Evolutionary conservation across 495 filamentous ascomycete genomes (phyloP), one percentile per base, ranked within the genome.

Genomic region (Symbiotaphrina buchneri): DNA sequence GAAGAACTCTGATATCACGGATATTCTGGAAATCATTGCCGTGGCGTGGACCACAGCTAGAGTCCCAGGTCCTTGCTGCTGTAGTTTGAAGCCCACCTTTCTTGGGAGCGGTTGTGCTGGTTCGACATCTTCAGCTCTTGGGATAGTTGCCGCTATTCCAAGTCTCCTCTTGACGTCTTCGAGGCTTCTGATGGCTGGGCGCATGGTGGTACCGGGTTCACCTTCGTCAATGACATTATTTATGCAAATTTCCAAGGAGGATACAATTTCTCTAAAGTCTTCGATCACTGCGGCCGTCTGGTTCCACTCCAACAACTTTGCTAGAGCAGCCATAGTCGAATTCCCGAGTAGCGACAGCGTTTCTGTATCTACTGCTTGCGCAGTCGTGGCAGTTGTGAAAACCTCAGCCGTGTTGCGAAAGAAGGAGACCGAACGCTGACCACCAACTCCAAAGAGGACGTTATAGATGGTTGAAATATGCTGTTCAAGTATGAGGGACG

Each of bases 11-110:
- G 25, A 80, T 71, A 3, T 69, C 40, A n/a, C 39, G 35, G 32
- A 79, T 74, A 39, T 63, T 47, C 0, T 45, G 54, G 28, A 65
- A 46, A 43, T 80, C 74, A 40, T 80, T 82, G 43, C 77, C 63
- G 35, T 82, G 74, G 3, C 74, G 55, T 15, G 48, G 50, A 0
- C 69, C 68, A 15, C 56, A 41, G 33, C 3, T 63, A 69, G 6
- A 70, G 49, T 36, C 3, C 68, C 68, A 10, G 67, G 68, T 4
- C 58, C 39, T 39, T 66, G 59, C 15, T 47, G 48, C 21, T 41
- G 38, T 6, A 65, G 32, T 14, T 53, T 36, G 34, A 63, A 63
- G 21, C 40, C 30, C n/a, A n/a, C n/a, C n/a, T n/a, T n/a, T n/a
- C n/a, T n/a, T n/a, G n/a, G n/a, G n/a, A n/a, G n/a, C n/a, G n/a